Evolutionary conservation across 257 asterid species (phyloP).

Genomic region (Striga asiatica): DNA sequence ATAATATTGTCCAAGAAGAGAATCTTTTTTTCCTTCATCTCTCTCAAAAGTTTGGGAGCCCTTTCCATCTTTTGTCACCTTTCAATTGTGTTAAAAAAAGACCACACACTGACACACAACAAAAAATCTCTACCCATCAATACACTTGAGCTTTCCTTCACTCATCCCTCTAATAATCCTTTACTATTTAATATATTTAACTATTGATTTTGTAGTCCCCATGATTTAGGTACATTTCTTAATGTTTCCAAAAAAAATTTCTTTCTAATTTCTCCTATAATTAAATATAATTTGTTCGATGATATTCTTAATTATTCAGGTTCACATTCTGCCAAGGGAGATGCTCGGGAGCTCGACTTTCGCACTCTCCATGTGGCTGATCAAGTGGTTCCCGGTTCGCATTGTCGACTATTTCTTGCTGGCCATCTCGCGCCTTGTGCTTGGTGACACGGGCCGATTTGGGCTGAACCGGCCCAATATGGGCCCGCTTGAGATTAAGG

Average conservation of each 20-base stretch:
- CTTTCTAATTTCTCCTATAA: no score
- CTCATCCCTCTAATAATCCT: no score
- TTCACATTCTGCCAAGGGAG: slow-evolving; percentile 60
- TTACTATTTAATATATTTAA: not conserved
- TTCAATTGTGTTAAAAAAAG: no score
- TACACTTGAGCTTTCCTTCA: not conserved
- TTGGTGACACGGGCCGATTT: slow-evolving; percentile 47
- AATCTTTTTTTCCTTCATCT: no score
- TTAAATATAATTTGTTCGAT: not conserved
- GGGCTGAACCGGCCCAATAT: slow-evolving; percentile 46
- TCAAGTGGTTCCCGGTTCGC: slow-evolving; percentile 49
- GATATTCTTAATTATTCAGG: slow-evolving; percentile 23
- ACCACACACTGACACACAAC: no score
- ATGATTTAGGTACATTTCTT: not conserved
- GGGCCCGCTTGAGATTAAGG: slow-evolving; percentile 61
- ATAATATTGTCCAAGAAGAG: no score
- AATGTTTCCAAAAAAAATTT: no score
- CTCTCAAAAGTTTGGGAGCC: no score
- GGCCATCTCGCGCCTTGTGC: slow-evolving; percentile 26
- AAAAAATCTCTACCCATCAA: not conserved
- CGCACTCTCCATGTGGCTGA: slow-evolving; percentile 50
- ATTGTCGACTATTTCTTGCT: slow-evolving; percentile 43
- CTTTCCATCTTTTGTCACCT: no score
- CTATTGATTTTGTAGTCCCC: not conserved
- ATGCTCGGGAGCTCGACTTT: slow-evolving; percentile 65